phyloP scores from a whole-genome alignment of 305 asterid genomes.

The Withania somnifera region DNA sequence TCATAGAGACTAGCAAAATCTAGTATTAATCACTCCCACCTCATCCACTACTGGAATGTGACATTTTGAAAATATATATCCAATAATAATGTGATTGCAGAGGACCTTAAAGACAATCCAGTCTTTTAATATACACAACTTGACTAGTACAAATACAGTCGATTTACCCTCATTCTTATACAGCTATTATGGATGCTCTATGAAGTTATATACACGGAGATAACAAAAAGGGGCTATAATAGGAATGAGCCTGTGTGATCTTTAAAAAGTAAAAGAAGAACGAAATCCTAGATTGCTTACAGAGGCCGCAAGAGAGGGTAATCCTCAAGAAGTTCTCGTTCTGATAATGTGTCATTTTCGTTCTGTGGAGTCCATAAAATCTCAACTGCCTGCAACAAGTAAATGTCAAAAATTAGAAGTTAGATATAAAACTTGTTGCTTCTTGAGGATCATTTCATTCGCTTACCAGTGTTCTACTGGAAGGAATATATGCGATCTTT shows the following conservation, averaged over 20 bases:
- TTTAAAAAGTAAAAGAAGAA: not conserved
- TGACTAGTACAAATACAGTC: not conserved
- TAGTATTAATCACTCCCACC: not conserved
- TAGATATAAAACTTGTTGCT: not conserved
- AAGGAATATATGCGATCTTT: constrained; percentile 25
- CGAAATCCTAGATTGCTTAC: constrained; percentile 13
- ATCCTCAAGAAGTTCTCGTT: constrained; percentile 70
- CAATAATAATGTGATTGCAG: not conserved
- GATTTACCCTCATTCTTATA: not conserved
- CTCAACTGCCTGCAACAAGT: constrained; percentile 63
- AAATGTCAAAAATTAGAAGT: not conserved
- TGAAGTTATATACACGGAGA: constrained; percentile 5
- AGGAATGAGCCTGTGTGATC: not conserved
- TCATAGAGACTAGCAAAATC: not conserved
- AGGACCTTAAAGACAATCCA: not conserved
- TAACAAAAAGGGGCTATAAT: constrained; percentile 8
- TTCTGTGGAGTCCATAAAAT: constrained; percentile 88
- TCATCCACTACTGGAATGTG: not conserved
- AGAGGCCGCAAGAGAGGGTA: constrained; percentile 73
- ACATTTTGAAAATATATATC: not conserved
- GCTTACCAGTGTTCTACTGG: constrained; percentile 42
- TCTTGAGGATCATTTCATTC: not conserved
- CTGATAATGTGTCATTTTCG: constrained; percentile 62
- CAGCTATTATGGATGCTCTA: not conserved
- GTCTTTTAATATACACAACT: not conserved